Evolutionary conservation across 202 grass and related monocot species (phyloP).

Genomic region (Panicum virgatum): DNA sequence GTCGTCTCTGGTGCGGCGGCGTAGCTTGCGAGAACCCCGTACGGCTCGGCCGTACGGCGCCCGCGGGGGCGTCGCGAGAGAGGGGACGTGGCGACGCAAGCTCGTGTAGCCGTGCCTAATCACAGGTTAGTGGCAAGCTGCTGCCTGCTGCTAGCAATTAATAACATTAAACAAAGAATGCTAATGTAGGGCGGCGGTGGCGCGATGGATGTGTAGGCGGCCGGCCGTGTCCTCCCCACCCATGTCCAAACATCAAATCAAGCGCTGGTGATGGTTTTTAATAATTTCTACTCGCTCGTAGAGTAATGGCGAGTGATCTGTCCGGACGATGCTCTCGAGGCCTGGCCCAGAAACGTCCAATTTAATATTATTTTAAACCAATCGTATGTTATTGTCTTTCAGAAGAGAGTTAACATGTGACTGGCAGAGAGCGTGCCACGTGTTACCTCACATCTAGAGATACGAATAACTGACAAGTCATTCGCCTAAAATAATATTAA

Average conservation of each 20-base stretch:
- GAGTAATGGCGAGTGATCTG: neutral
- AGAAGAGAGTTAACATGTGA: too few relatives aligned
- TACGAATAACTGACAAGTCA: too few relatives aligned
- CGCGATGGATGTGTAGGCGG: neutral
- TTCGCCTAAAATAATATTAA: too few relatives aligned
- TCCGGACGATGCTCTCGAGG: neutral
- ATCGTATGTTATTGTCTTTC: too few relatives aligned
- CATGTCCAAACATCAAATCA: neutral
- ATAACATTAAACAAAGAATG: neutral
- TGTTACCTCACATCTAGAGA: too few relatives aligned
- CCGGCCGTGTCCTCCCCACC: neutral
- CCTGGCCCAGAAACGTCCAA: too few relatives aligned
- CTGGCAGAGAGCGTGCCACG: too few relatives aligned
- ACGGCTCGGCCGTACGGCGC: neutral
- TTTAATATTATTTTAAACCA: too few relatives aligned
- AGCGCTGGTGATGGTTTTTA: neutral
- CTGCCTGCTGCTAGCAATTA: neutral
- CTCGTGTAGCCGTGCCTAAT: slow-evolving; percentile 7
- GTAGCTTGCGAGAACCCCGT: neutral
- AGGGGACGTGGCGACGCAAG: neutral
- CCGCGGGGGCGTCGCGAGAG: neutral
- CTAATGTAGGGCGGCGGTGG: neutral
- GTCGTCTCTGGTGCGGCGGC: neutral
- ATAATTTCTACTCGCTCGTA: neutral
- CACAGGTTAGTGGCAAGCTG: neutral